Evolutionary conservation across 345 rosid species (phyloP).

Genomic region (Populus simonii): DNA sequence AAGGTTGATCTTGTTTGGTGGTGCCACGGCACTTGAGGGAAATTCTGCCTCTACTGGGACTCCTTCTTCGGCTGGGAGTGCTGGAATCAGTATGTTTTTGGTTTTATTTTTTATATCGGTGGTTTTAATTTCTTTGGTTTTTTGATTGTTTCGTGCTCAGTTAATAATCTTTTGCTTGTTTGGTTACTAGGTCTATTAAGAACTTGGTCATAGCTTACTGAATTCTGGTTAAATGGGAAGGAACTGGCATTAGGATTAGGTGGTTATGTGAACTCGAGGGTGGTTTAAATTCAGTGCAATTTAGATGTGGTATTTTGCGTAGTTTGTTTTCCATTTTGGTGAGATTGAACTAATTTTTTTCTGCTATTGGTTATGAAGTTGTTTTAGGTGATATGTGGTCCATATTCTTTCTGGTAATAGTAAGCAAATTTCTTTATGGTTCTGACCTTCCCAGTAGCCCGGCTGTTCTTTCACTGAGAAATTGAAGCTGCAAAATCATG

Average conservation of each 20-base stretch:
- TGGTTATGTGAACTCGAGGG: not conserved
- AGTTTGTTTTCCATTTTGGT: not conserved
- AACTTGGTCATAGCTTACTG: not conserved
- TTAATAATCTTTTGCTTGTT: not conserved
- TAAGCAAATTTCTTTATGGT: not conserved
- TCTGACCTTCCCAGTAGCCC: not conserved
- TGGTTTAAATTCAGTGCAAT: not conserved
- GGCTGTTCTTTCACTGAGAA: not conserved
- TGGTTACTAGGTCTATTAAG: not conserved
- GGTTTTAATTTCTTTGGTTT: not conserved
- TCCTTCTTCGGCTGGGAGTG: slow-evolving; percentile 93
- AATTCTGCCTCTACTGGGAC: slow-evolving; percentile 83
- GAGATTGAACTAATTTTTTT: not conserved
- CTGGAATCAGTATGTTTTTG: slow-evolving; percentile 78
- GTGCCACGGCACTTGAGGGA: slow-evolving; percentile 98
- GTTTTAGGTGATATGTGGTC: not conserved
- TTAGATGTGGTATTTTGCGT: not conserved
- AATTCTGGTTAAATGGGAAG: not conserved
- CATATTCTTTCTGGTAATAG: not conserved
- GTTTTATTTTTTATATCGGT: not conserved
- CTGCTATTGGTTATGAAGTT: not conserved
- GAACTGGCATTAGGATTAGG: not conserved
- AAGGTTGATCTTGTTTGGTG: slow-evolving; percentile 86
- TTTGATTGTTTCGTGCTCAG: not conserved
- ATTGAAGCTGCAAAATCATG: not conserved